Percentiles rank a stretch among this genome's conserved stretches.
Evolutionary conservation across 805 yeast genomes (phyloP).

Genomic region (Candida xyloterini): DNA sequence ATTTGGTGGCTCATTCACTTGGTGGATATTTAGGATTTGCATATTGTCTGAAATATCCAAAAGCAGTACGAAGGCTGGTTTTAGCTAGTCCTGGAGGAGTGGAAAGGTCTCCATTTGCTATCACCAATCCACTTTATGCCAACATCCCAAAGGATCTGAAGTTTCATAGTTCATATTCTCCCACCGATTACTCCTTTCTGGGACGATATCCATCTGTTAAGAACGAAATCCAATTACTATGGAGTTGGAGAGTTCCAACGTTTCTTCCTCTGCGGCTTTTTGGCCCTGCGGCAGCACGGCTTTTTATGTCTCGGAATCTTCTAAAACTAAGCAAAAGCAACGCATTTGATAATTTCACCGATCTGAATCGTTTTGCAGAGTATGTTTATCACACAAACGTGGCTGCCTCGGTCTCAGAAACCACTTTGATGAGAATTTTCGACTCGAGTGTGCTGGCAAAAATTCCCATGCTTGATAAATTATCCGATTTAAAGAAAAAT

Average conservation of each 20-base stretch:
- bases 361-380: slow-evolving; percentile 29
- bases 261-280: slow-evolving; percentile 48
- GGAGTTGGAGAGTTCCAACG: slow-evolving; percentile 41
- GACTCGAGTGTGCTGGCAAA: slow-evolving; percentile 61
- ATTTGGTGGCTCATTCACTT: slow-evolving; percentile 71
- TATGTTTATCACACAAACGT: slow-evolving; percentile 34
- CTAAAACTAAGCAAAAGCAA: slow-evolving; percentile 30
- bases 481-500: slow-evolving; percentile 33
- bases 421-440: slow-evolving; percentile 43
- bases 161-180: slow-evolving; percentile 40
- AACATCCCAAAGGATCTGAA: slow-evolving; percentile 5
- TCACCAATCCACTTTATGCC: slow-evolving; percentile 39
- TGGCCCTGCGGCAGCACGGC: slow-evolving; percentile 37
- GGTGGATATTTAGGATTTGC: slow-evolving; percentile 74
- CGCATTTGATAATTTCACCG: slow-evolving; percentile 22
- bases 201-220: slow-evolving; percentile 45
- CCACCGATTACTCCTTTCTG: slow-evolving; percentile 43
- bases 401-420: slow-evolving; percentile 33
- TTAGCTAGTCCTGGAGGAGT: slow-evolving; percentile 78
- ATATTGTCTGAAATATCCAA: slow-evolving; percentile 59
- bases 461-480: slow-evolving; percentile 63
- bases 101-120: slow-evolving; percentile 63
- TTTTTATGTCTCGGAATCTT: slow-evolving; percentile 28
- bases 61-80: slow-evolving; percentile 49
- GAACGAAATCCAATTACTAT: slow-evolving; percentile 34